Evolutionary conservation across 1,139 yeast genomes (phyloP).

Genomic region (Nakaseomyces bracarensis): DNA sequence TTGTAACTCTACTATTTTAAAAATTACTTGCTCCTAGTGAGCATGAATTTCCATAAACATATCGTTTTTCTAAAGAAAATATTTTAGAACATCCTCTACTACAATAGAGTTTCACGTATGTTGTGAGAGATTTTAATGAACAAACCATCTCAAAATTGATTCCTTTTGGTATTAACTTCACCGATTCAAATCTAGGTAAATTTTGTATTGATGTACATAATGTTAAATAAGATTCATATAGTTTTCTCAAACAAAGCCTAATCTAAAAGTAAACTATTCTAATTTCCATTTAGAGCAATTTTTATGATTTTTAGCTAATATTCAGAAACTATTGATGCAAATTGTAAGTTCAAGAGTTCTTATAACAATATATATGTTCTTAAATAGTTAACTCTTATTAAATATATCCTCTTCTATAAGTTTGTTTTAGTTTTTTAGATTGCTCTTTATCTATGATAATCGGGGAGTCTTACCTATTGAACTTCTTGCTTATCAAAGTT

Average conservation of each 20-base stretch:
- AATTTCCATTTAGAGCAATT: too few species aligned
- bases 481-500: conserved; percentile 40
- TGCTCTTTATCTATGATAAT: background rate
- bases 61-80: background rate
- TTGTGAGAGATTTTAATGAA: too few species aligned
- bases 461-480: too few species aligned
- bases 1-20: background rate
- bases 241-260: too few species aligned
- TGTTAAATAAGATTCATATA: background rate
- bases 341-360: background rate
- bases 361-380: background rate
- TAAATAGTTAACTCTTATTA: background rate
- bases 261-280: too few species aligned
- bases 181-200: too few species aligned
- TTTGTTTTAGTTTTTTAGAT: too few species aligned
- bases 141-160: too few species aligned
- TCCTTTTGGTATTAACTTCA: too few species aligned
- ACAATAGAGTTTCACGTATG: background rate
- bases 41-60: background rate
- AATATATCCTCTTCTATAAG: too few species aligned
- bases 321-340: too few species aligned
- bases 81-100: background rate
- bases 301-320: too few species aligned
- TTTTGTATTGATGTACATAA: background rate
- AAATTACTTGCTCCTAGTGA: background rate